Base-by-base conservation (phyloP, 1,139 yeast genomes). In the Kurtzmaniella quercitrusa region DNA sequence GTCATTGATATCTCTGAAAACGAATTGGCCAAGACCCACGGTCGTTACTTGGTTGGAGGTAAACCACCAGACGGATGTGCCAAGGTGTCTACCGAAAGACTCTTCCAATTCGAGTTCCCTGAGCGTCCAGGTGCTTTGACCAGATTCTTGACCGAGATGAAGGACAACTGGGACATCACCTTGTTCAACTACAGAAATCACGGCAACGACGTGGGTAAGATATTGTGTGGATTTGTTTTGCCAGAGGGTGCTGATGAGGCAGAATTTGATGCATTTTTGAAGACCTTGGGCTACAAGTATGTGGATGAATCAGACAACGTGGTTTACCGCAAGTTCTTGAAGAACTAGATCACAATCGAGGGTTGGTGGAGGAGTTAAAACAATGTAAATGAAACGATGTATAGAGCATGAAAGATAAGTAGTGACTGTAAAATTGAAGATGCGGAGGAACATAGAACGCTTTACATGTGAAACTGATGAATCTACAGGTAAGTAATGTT, bases 121-220 rank as follows among this genome's bases (percentile, higher is more conserved):
- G 99, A 93, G 62, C 82, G 94, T 56, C 98, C 98, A 1, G 95
- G 96, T 38, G 98, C 98, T 0, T 73, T 93, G 56, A 79, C 85
- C 42, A 84, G 79, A 47, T 93, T 93, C 66, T 75, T 93, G 56
- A 77, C 76, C 39, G 77, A 85, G 15, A 67, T 93, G 58, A 80
- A 84, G 57, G 74, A 77, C 33, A 81, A 83, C 46, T 93, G 98
- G 98, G 93, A 91, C 60, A 81, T 94, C 48, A 85, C 97, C 3
- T 70, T 93, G 55, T 93, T 93, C 81, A 96, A 93, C 63, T 93
- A 93, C 66, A 82, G 99, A 73, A 91, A 93, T 66, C 95, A 90
- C 55, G 99, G 99, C 27, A 85, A 93, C 45, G 98, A 93, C 62
- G 79, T 93, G 41, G 98, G 95, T 38, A 89, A 89, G 62, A 88